phyloP scores from a whole-genome alignment of 768 basidiomycete genomes.

The Boletus rubroflammeus region DNA sequence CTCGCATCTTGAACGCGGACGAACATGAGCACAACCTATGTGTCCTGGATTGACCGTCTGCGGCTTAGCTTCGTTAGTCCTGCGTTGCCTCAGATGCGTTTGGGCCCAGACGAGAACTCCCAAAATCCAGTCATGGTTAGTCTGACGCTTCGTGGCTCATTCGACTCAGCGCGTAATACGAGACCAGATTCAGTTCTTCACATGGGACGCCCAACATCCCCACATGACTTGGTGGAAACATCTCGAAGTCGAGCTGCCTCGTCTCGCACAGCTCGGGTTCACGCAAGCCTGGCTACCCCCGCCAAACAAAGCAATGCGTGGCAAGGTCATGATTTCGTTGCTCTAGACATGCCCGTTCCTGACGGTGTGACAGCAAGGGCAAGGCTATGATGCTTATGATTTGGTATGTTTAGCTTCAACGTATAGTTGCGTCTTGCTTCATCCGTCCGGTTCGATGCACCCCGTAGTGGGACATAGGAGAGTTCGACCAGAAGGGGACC shows the following conservation, averaged over 20 bases:
- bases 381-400: constrained; percentile 87
- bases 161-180: not conserved
- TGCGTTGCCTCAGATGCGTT: constrained; percentile 57
- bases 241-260: constrained; percentile 61
- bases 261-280: constrained; percentile 62
- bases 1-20: not conserved
- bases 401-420: constrained; percentile 44
- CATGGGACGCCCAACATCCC: constrained; percentile 64
- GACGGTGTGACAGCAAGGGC: constrained; percentile 46
- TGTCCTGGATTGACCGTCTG: constrained; percentile 25
- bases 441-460: not conserved
- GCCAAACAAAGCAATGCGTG: constrained; percentile 68
- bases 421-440: not conserved
- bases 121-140: constrained; percentile 69
- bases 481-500: constrained; percentile 74
- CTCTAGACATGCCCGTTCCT: constrained; percentile 6
- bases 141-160: not conserved
- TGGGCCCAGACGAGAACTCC: constrained; percentile 46
- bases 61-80: constrained; percentile 28
- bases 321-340: constrained; percentile 37
- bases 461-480: constrained; percentile 79
- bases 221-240: constrained; percentile 78
- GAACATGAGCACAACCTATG: constrained; percentile 9
- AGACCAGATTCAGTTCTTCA: constrained; percentile 74
- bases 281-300: constrained; percentile 85